Conservation (phyloP, 73 alveolate species). For the Paramecium sonneborni region DNA sequence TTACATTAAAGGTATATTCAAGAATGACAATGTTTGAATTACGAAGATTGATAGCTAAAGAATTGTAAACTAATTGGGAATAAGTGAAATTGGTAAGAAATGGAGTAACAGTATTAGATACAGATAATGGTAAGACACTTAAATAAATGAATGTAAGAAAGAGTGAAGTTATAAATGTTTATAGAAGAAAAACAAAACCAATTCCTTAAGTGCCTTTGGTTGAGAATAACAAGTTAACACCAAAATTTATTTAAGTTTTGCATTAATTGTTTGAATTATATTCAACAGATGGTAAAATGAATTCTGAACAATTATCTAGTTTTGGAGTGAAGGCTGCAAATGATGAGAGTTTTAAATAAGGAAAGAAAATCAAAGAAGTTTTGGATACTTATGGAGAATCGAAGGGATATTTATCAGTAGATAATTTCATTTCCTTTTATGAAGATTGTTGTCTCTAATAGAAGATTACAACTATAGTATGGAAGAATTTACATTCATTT, state of each 20-base stretch:
- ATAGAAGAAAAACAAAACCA: neutral
- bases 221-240: slow-evolving; percentile 56
- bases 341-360: slow-evolving; percentile 73
- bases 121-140: slow-evolving; percentile 87
- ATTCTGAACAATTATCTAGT: slow-evolving; percentile 66
- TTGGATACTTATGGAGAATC: slow-evolving; percentile 59
- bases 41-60: slow-evolving; percentile 18
- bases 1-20: slow-evolving; percentile 71
- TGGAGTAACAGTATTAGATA: slow-evolving; percentile 76
- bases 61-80: slow-evolving; percentile 69
- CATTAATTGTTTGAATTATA: slow-evolving; percentile 71
- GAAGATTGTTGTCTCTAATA: slow-evolving; percentile 50
- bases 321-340: slow-evolving; percentile 80
- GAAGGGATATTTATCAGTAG: slow-evolving; percentile 69
- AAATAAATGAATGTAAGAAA: slow-evolving; percentile 70
- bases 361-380: slow-evolving; percentile 66
- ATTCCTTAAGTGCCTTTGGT: slow-evolving; percentile 60
- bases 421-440: slow-evolving; percentile 79
- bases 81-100: slow-evolving; percentile 56
- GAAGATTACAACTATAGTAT: slow-evolving; percentile 73
- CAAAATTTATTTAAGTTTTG: slow-evolving; percentile 71
- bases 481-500: slow-evolving; percentile 78
- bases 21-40: slow-evolving; percentile 85
- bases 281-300: slow-evolving; percentile 79
- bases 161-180: slow-evolving; percentile 49